Evolutionary conservation across 2,329 filamentous ascomycete genomes (phyloP).

Genomic region (Periglandula ipomoeae): DNA sequence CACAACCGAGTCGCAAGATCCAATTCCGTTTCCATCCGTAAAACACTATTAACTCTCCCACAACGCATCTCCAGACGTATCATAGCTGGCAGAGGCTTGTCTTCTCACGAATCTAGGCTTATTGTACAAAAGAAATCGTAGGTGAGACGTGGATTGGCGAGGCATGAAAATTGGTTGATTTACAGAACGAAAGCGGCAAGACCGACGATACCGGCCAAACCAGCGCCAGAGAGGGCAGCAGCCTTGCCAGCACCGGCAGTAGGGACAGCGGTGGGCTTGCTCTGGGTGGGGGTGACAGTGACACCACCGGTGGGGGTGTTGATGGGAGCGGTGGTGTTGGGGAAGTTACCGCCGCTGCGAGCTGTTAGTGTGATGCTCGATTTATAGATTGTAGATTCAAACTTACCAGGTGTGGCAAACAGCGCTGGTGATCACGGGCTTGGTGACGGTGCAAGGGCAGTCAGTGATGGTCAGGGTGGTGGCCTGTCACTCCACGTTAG

Average conservation of each 20-base stretch:
- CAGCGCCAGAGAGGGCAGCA: slow-evolving; percentile 47
- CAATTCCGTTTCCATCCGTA: slow-evolving; percentile 15
- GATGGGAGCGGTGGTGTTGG: slow-evolving; percentile 24
- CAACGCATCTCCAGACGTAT: slow-evolving; percentile 26
- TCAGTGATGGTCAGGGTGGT: slow-evolving; percentile 63
- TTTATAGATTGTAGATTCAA: no score
- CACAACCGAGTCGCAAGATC: slow-evolving; percentile 17
- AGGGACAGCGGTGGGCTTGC: slow-evolving; percentile 29
- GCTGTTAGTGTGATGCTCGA: slow-evolving; percentile 13
- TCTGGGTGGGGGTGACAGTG: slow-evolving; percentile 16
- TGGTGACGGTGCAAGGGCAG: slow-evolving; percentile 61
- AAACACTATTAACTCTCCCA: slow-evolving; percentile 15
- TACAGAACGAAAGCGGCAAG: slow-evolving; percentile 51
- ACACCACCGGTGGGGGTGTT: slow-evolving; percentile 5
- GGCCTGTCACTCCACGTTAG: slow-evolving; percentile 29
- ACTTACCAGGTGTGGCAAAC: slow-evolving; percentile 47
- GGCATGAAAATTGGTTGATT: slow-evolving; percentile 30
- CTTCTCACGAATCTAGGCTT: slow-evolving; percentile 26
- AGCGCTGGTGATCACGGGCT: slow-evolving; percentile 46
- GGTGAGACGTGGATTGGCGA: slow-evolving; percentile 27
- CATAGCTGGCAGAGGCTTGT: slow-evolving; percentile 24
- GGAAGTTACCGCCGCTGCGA: slow-evolving; percentile 4
- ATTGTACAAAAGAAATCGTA: slow-evolving; percentile 32
- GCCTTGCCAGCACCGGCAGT: slow-evolving; percentile 49
- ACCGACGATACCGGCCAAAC: slow-evolving; percentile 51